Evolutionary conservation across 2,329 filamentous ascomycete genomes (phyloP).

Genomic region (Drechslerella coelobrocha): DNA sequence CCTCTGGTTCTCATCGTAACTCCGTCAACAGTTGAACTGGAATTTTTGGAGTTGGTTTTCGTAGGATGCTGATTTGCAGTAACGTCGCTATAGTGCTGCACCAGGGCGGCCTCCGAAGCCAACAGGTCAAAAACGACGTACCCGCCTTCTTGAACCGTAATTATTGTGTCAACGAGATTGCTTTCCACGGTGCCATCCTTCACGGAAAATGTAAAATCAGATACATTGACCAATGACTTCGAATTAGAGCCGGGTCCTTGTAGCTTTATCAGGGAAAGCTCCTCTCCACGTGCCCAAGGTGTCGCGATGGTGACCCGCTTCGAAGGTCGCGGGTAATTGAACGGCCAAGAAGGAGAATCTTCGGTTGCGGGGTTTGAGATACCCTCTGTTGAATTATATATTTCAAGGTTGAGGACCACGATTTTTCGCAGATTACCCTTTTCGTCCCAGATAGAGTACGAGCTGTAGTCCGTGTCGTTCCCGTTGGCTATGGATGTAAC

Average conservation of each 20-base stretch:
- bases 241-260: slow-evolving; percentile 41
- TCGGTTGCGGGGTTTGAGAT: slow-evolving; percentile 10
- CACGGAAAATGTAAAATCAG: slow-evolving; percentile 26
- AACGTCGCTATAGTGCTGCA: slow-evolving; percentile 32
- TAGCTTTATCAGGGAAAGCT: slow-evolving; percentile 31
- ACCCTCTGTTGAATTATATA: slow-evolving; percentile 24
- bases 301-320: slow-evolving; percentile 25
- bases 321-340: slow-evolving; percentile 13
- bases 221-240: slow-evolving; percentile 37
- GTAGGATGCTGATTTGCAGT: slow-evolving; percentile 35
- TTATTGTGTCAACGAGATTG: slow-evolving; percentile 32
- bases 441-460: slow-evolving; percentile 40
- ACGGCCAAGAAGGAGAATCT: slow-evolving; percentile 19
- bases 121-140: slow-evolving; percentile 23
- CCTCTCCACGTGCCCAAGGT: slow-evolving; percentile 23
- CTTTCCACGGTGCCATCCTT: slow-evolving; percentile 15
- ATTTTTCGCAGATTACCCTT: slow-evolving; percentile 30
- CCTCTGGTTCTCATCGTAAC: slow-evolving; percentile 33
- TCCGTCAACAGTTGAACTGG: slow-evolving; percentile 19
- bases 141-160: slow-evolving; percentile 22
- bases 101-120: slow-evolving; percentile 30
- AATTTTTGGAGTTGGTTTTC: slow-evolving; percentile 10
- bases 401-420: slow-evolving; percentile 39
- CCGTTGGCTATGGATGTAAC: slow-evolving; percentile 21
- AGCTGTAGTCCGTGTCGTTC: slow-evolving; percentile 35